phyloP scores from a whole-genome alignment of 441 rosid species.

The Gossypium laxum region DNA sequence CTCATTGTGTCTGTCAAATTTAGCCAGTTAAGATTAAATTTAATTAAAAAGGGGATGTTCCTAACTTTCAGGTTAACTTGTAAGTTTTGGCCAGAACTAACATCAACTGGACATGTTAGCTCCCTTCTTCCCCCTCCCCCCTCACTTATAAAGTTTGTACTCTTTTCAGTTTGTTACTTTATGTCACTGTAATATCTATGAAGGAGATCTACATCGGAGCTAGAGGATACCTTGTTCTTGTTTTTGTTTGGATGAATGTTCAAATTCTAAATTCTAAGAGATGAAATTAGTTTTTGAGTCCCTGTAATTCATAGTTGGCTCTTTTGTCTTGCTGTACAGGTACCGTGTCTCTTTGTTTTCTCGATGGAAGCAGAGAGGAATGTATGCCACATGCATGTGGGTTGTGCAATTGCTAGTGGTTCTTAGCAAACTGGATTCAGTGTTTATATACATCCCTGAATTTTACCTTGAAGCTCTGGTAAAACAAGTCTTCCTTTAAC shows the following conservation, averaged over 20 bases:
- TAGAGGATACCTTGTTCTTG: neutral
- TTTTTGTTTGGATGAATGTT: conserved; percentile 12
- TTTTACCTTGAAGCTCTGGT: conserved; percentile 90
- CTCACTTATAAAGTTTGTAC: neutral
- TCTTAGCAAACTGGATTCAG: conserved; percentile 78
- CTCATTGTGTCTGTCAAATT: neutral
- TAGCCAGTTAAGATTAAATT: neutral
- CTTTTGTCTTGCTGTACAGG: conserved; percentile 37
- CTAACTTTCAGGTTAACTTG: neutral
- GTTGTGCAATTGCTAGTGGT: conserved; percentile 78
- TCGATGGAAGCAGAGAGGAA: conserved; percentile 97
- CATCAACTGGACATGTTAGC: neutral
- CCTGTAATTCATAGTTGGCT: neutral
- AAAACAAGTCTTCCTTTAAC: conserved; percentile 19
- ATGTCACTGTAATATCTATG: neutral
- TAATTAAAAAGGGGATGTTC: neutral
- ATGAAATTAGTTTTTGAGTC: neutral
- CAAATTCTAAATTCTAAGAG: conserved; percentile 10
- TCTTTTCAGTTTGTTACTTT: neutral
- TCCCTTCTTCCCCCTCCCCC: neutral
- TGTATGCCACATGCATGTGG: conserved; percentile 97
- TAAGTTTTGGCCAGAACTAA: neutral
- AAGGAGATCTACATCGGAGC: neutral
- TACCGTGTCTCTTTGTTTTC: conserved; percentile 73
- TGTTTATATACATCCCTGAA: conserved; percentile 77